Evolutionary conservation across 202 grass and related monocot species (phyloP).

Genomic region (Alloteropsis angusta): DNA sequence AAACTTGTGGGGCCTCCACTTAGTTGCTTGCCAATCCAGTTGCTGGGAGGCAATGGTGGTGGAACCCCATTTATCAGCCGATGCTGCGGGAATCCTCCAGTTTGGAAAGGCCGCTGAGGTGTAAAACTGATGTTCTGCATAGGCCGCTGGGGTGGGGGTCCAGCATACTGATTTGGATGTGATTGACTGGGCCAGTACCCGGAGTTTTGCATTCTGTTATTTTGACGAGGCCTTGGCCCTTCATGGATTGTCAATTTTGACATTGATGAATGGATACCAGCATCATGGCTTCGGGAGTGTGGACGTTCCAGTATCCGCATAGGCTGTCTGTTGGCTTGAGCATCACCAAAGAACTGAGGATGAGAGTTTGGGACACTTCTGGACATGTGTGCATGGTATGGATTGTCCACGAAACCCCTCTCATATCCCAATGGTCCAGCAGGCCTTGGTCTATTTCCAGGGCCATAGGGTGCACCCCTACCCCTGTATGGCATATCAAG

Average conservation of each 20-base stretch:
- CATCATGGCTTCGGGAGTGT: slow-evolving; percentile 29
- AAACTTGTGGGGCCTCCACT: slow-evolving; percentile 27
- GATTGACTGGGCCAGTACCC: slow-evolving; percentile 36
- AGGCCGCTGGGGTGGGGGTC: slow-evolving; percentile 28
- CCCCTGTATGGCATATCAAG: slow-evolving; percentile 59
- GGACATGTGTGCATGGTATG: slow-evolving; percentile 18
- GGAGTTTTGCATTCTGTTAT: slow-evolving; percentile 32
- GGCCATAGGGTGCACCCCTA: slow-evolving; percentile 33
- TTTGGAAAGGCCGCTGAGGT: slow-evolving; percentile 29
- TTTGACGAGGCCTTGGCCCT: slow-evolving; percentile 32
- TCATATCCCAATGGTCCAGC: slow-evolving; percentile 60
- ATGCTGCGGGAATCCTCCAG: slow-evolving; percentile 28
- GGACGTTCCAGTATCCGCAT: slow-evolving; percentile 43
- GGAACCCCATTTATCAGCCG: slow-evolving; percentile 34
- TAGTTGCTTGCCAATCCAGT: slow-evolving; percentile 70
- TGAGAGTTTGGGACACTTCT: slow-evolving; percentile 50
- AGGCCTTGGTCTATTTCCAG: slow-evolving; percentile 46
- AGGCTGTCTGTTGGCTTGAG: slow-evolving; percentile 43
- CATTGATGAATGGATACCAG: slow-evolving; percentile 44
- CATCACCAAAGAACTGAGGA: slow-evolving; percentile 44
- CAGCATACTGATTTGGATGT: slow-evolving; percentile 24
- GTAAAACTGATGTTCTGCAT: slow-evolving; percentile 22
- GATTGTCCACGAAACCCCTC: slow-evolving; percentile 51
- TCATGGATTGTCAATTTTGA: slow-evolving; percentile 55
- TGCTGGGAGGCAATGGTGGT: slow-evolving; percentile 67